Evolutionary conservation across 768 basidiomycete genomes (phyloP), one percentile per base, ranked within the genome.

Genomic region (Leccinellum luteum): DNA sequence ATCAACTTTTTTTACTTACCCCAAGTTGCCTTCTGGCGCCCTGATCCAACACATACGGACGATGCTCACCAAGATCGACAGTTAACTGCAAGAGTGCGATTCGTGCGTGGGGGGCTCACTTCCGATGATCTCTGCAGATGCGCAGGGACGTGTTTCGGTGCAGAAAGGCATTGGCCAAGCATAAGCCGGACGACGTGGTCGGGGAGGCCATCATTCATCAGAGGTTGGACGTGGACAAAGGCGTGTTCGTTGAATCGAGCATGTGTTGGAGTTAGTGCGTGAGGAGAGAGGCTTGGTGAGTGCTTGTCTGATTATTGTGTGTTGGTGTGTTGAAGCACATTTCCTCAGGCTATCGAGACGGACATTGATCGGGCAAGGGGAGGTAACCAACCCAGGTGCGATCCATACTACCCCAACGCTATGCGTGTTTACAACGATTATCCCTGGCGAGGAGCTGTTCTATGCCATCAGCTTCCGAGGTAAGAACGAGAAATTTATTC

Each of bases 201-300:
- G 91, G 92, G 30, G 85, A 88, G 58, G 86, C 84, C 21, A 86
- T 99, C 51, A 85, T 95, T 53, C 85, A 92, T 53, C 85, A 92
- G 68, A 98, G 98, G 74, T 76, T 98, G 66, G 96, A 98, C 69
- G 89, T 92, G 10, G 96, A 98, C 75, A 86, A 92, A 73, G 96
- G 98, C 69, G 95, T 95, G 0, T 96, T 86, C 68, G 94, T 98
- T 27, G 92, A 95, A 81, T 98, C 48, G 92, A 96, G 73, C 95
- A 98, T 68, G 94, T 99, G 32, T 73, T 96, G 56, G 91, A 89
- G 13, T 75, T 96, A 61, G 90, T 95, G 25, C 82, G 86, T 65
- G 90, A 97, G 74, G 90, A 94, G 63, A 94, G 63, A 92, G 92
- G 15, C 74, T 95, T 21, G 89, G 89, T 88, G 64, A 48, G 82